These are phyloP conservation scores for Candida pini DNA, from an alignment of 805 yeast species.

Conservation along the genomic window DNA sequence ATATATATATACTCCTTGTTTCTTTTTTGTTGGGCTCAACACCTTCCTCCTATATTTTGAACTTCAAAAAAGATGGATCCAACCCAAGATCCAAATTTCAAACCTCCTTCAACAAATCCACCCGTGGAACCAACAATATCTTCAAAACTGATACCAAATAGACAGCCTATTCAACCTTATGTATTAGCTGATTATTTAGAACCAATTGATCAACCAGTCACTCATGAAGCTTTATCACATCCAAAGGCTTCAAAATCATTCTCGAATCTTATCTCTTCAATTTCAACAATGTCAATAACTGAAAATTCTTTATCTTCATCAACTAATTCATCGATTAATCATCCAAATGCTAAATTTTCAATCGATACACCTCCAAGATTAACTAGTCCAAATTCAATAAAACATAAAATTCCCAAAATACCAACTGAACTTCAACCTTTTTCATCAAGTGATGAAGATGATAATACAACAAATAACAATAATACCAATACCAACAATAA, in stretches of 20 bases:
- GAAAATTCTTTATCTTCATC: conserved; percentile 1
- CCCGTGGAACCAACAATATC: conserved; percentile 62
- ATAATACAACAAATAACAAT: conserved; percentile 10
- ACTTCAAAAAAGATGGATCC: conserved; percentile 73
- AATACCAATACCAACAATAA: background rate
- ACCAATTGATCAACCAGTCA: conserved; percentile 69
- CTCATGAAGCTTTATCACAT: conserved; percentile 35
- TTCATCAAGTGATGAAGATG: conserved; percentile 44
- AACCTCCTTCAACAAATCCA: conserved; percentile 71
- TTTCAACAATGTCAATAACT: too few relatives aligned
- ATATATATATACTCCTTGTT: background rate
- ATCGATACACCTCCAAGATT: conserved; percentile 33
- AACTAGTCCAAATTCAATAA: conserved; percentile 15
- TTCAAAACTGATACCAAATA: conserved; percentile 61
- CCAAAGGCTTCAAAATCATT: background rate
- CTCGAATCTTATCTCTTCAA: background rate
- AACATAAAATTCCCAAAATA: conserved; percentile 33
- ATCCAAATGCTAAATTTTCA: conserved; percentile 8
- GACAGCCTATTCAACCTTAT: conserved; percentile 71
- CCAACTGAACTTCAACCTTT: conserved; percentile 56
- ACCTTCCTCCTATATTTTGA: too few relatives aligned
- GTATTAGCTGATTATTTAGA: conserved; percentile 71
- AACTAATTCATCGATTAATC: background rate
- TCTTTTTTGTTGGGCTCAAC: too few relatives aligned
- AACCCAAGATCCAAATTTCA: conserved; percentile 82